Base-by-base conservation (phyloP, 805 yeast species). In the Yarrowia sp. region DNA sequence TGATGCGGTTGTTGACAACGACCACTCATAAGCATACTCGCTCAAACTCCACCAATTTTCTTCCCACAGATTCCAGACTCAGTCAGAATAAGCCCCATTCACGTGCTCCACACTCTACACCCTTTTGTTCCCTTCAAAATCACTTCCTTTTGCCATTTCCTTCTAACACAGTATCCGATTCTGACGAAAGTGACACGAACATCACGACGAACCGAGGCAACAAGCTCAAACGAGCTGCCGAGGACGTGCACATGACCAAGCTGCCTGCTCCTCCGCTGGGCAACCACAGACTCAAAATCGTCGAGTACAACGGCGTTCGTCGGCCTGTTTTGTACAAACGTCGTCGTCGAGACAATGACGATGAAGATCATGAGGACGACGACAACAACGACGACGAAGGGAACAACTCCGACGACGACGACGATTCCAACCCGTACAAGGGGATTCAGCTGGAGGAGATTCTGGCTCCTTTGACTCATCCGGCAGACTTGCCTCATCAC, bases 391-490 rank as follows among this genome's bases (percentile, higher is more conserved):
- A 72, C 36, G 74, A 74, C 14, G 80, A 75, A 11, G 80, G 75
- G 7, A 79, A 72, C 8, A 77, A 72, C 12, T 78, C 76, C n/a
- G 40, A 38, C 46, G 66, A 59, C 43, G 66, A 59, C 36, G 48
- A 49, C 10, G 83, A 80, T 5, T 80, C 79, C 36, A 82, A 82
- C 69, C 80, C 87, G 15, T 82, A 87, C 72, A 76, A 77, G 8
- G 80, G 83, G 3, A 81, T 88, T 1, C 83, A 87, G 72, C 76
- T 89, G 2, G 85, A 83, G 38, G 79, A 87, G 53, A 81, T 92
- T 19, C 79, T 95, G 70, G 86, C 89, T 5, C 97, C 98, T 0
- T 85, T 95, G 14, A 82, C 86, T 9, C 90, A 90, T 69, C 95
- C 97, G 0, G 82, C 90, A 2, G 97, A 95, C 73, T 79, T 94